phyloP scores from a whole-genome alignment of 345 rosid genomes.

The Balakata baccata region DNA sequence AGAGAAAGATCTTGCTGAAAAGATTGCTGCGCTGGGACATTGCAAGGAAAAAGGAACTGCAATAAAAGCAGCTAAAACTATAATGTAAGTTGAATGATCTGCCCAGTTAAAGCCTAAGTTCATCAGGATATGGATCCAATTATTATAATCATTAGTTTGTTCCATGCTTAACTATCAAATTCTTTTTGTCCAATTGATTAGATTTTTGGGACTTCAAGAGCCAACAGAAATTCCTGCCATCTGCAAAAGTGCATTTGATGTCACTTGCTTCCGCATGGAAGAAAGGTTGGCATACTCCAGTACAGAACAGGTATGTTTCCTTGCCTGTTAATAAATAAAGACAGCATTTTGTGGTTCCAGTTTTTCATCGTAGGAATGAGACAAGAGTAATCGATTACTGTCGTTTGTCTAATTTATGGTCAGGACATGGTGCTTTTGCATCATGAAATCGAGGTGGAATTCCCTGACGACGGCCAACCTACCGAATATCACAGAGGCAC shows the following conservation, averaged over 20 bases:
- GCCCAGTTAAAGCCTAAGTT: not conserved
- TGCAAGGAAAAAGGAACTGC: constrained; percentile 56
- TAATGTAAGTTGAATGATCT: constrained; percentile 44
- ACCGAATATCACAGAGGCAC: constrained; percentile 64
- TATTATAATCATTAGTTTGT: not conserved
- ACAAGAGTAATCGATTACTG: too few relatives aligned
- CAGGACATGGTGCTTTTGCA: constrained; percentile 97
- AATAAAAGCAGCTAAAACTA: constrained; percentile 60
- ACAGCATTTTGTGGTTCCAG: not conserved
- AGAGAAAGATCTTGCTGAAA: constrained; percentile 58
- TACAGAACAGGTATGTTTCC: constrained; percentile 62
- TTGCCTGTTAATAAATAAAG: not conserved
- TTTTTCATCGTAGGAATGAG: not conserved
- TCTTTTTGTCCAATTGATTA: constrained; percentile 25
- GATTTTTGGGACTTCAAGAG: constrained; percentile 73
- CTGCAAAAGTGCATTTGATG: constrained; percentile 59
- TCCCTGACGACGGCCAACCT: constrained; percentile 46
- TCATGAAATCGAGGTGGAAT: constrained; percentile 82
- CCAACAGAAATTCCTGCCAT: constrained; percentile 54
- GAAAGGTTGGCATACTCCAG: constrained; percentile 65
- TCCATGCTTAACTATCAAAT: constrained; percentile 4
- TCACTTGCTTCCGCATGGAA: constrained; percentile 74
- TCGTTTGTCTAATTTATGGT: constrained; percentile 9
- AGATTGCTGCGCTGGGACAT: constrained; percentile 56
- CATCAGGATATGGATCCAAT: not conserved